Conservation (phyloP, 352 stramenopile genomes). For the Pilasporangium apinafurcum region DNA sequence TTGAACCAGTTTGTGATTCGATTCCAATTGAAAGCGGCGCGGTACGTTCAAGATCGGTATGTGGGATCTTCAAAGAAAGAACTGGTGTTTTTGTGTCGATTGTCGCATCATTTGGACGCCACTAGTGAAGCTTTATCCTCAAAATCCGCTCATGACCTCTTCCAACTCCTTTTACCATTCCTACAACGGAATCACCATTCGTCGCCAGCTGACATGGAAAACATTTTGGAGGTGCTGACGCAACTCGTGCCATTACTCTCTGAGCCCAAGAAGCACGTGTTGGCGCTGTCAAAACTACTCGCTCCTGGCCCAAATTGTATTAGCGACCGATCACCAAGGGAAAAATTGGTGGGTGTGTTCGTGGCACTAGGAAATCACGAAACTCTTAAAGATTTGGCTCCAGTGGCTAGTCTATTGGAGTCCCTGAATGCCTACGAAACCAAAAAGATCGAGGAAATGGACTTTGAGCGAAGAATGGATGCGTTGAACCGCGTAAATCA, state of each 20-base stretch:
- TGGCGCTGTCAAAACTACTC: constrained; percentile 69
- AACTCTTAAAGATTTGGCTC: constrained; percentile 19
- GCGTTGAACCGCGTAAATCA: constrained; percentile 69
- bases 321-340: constrained; percentile 40
- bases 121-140: neutral
- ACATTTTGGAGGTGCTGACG: constrained; percentile 68
- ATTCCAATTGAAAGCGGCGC: constrained; percentile 75
- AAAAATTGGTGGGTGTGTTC: constrained; percentile 70
- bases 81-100: constrained; percentile 69
- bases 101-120: constrained; percentile 59
- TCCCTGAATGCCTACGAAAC: constrained; percentile 73
- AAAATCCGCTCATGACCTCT: constrained; percentile 63
- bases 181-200: constrained; percentile 78
- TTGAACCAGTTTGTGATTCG: constrained; percentile 73
- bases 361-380: constrained; percentile 43
- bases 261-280: constrained; percentile 69
- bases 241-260: constrained; percentile 71
- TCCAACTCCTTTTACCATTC: constrained; percentile 81
- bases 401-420: constrained; percentile 37
- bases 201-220: constrained; percentile 67
- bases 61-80: constrained; percentile 79
- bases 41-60: constrained; percentile 69
- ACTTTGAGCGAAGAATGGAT: constrained; percentile 74
- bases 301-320: constrained; percentile 73
- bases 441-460: constrained; percentile 79